Conservation (phyloP, 2,329 filamentous ascomycete genomes). For the Triangularia setosa region DNA sequence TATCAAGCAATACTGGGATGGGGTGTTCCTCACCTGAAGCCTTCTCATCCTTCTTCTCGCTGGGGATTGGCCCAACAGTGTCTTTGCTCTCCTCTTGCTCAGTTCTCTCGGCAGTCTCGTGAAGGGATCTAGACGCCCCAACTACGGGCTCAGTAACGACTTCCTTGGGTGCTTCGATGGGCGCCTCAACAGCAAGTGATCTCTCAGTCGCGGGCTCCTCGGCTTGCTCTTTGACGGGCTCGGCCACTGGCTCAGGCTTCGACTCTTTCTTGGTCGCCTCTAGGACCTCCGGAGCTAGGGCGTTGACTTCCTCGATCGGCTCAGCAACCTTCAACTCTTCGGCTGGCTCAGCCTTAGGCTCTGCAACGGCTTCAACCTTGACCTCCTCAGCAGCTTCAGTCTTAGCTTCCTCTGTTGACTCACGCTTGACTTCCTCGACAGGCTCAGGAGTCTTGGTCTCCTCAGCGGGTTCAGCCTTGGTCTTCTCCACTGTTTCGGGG, state of each 20-base stretch:
- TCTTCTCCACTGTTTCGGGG: constrained; percentile 1
- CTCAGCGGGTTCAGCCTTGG: background rate
- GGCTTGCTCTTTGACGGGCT: background rate
- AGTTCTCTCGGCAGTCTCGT: background rate
- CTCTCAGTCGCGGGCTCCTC: background rate
- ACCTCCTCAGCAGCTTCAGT: background rate
- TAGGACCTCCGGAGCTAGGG: background rate
- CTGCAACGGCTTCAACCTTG: constrained; percentile 1
- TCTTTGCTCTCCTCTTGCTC: constrained; percentile 33
- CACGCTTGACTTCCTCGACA: constrained; percentile 3
- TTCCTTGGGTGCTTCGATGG: constrained; percentile 22
- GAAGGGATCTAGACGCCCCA: background rate
- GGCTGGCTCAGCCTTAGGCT: background rate
- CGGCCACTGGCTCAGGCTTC: background rate
- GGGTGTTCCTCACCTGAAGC: constrained; percentile 31
- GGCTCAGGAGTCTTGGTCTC: constrained; percentile 2
- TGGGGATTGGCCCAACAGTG: constrained; percentile 23
- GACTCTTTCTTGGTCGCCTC: constrained; percentile 1
- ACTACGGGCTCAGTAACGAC: background rate
- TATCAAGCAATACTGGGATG: constrained; percentile 29
- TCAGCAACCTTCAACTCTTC: background rate
- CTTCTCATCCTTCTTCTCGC: constrained; percentile 23
- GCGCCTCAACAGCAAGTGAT: constrained; percentile 17
- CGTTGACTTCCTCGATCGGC: background rate
- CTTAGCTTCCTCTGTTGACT: constrained; percentile 1